Evolutionary conservation across 345 rosid genomes (phyloP).

Genomic region (Schrenkiella parvula): DNA sequence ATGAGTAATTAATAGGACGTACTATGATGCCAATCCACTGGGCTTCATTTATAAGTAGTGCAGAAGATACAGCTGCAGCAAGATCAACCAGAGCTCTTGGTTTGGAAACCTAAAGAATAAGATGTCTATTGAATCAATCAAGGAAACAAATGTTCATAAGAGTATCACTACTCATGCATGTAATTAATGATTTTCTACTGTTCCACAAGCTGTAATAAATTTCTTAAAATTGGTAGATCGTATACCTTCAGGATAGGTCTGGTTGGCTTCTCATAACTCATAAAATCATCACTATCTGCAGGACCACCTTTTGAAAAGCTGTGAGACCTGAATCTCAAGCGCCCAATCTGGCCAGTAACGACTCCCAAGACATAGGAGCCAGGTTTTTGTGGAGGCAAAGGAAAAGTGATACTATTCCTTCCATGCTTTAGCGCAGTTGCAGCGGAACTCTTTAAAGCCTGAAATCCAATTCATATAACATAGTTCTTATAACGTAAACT

Average conservation of each 20-base stretch:
- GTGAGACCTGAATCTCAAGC: constrained; percentile 89
- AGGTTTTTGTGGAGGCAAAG: constrained; percentile 86
- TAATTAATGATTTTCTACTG: background rate
- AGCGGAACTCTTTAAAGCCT: constrained; percentile 76
- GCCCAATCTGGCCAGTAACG: constrained; percentile 93
- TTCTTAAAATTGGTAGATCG: constrained; percentile 15
- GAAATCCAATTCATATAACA: constrained; percentile 35
- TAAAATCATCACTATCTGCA: constrained; percentile 91
- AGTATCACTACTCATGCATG: constrained; percentile 16
- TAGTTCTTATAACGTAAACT: background rate
- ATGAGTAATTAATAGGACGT: constrained; percentile 72
- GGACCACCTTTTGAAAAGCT: constrained; percentile 96
- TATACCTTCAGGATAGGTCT: constrained; percentile 86
- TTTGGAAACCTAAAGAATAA: constrained; percentile 58
- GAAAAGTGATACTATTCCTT: constrained; percentile 61
- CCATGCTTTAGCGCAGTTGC: constrained; percentile 74
- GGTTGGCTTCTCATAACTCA: constrained; percentile 95
- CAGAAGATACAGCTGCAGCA: constrained; percentile 79
- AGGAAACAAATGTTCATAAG: constrained; percentile 17
- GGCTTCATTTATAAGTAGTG: constrained; percentile 80
- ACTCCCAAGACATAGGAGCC: constrained; percentile 95
- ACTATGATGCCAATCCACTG: constrained; percentile 90
- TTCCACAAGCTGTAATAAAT: constrained; percentile 1
- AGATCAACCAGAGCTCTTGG: constrained; percentile 98
- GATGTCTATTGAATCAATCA: constrained; percentile 24